Evolutionary conservation across 73 alveolate genomes (phyloP).

Genomic region (Symbiodinium natans): DNA sequence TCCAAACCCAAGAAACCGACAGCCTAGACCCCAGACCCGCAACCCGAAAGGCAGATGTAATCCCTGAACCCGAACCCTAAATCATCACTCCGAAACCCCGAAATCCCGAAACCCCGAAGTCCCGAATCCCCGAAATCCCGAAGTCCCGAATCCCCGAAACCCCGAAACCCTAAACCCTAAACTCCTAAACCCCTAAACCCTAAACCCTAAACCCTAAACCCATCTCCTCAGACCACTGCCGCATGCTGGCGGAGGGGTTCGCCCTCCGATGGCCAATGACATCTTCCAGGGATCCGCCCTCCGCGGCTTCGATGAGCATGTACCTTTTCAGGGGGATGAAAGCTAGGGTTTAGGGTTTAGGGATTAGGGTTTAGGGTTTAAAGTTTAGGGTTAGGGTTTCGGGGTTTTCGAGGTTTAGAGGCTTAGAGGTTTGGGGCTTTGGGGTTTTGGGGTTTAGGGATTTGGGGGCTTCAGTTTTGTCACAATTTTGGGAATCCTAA

Average conservation of each 20-base stretch:
- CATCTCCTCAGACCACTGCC: not conserved
- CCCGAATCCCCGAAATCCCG: no score
- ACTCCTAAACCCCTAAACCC: not conserved
- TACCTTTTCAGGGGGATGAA: not conserved
- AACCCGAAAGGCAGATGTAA: no score
- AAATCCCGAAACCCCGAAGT: no score
- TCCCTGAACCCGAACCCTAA: not conserved
- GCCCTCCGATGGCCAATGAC: not conserved
- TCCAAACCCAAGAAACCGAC: no score
- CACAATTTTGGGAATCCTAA: no score
- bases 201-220: not conserved
- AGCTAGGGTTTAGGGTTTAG: not conserved
- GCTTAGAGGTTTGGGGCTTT: no score
- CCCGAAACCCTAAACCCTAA: not conserved
- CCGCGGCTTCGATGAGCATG: conserved; percentile 77
- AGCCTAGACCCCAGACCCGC: no score
- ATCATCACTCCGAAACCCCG: not conserved
- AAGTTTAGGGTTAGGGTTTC: not conserved
- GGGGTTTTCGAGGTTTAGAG: no score
- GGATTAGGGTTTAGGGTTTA: not conserved
- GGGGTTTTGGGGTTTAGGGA: no score
- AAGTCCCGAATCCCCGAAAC: no score
- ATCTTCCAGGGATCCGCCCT: conserved; percentile 79
- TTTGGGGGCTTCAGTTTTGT: no score
- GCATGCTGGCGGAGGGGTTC: not conserved